Base-by-base conservation (phyloP, 257 asterid genomes). In the Solanum etuberosum region DNA sequence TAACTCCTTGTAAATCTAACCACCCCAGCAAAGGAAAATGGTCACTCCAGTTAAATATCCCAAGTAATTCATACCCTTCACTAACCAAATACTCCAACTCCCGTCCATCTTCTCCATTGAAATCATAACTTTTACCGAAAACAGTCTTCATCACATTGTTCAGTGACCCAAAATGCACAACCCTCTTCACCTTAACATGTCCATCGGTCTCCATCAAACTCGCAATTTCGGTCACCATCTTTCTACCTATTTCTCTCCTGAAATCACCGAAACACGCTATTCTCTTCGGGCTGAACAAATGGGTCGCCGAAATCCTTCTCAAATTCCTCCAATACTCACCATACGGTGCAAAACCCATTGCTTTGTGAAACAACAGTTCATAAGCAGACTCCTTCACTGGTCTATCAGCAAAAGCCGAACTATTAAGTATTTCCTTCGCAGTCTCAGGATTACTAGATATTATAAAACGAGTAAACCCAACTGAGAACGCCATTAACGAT, bases 291-390 rank as follows among this genome's bases (percentile, higher is more conserved):
- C 96, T 86, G 80, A 96, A 94, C 90, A 96, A 70, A 48, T 96
- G 96, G 16, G 93, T 90, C 4, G 98, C 93, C 0, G 98, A 92
- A 23, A 95, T 89, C 72, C 97, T 89, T 48, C 98, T 88, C 83
- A 96, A 57, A 59, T 87, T 88, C 90, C 98, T 89, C 99, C 99
- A 96, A 83, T 96, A 95, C 48, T 91, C 96, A 0, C 99, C 99
- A 37, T 94, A 94, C 7, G 97, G 96, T 2, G 99, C 98, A 84
- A 96, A 96, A 0, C 99, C 99, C 97, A 96, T 96, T 46, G 99
- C 99, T 29, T 94, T 90, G 25, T 94, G 91, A 32, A 96, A 96
- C 88, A 96, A 32, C 5, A 96, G 96, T 89, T 86, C 92, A 40
- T 92, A 90, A 0, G 98, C 98, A 1, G 98, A 92, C 77, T 95